These are phyloP conservation scores for Zygotorulaspora danielsina DNA, from an alignment of 805 yeast genomes.

Conservation along the genomic window DNA sequence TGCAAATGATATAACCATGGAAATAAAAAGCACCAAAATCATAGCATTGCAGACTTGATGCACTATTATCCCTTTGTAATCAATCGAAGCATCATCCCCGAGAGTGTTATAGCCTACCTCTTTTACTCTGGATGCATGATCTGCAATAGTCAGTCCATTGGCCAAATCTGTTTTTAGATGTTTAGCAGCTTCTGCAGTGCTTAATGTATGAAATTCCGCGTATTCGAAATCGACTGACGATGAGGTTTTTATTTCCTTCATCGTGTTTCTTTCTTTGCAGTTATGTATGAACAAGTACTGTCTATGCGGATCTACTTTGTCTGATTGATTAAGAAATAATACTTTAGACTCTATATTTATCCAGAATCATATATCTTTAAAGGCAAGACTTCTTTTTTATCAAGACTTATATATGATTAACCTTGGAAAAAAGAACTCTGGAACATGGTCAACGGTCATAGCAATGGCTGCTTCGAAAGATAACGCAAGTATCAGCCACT, in stretches of 20 bases:
- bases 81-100: slow-evolving; percentile 69
- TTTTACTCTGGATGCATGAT: slow-evolving; percentile 63
- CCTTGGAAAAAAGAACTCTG: no score
- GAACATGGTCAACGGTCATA: no score
- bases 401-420: no score
- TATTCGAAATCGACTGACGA: slow-evolving; percentile 7
- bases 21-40: slow-evolving; percentile 80
- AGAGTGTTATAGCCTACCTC: slow-evolving; percentile 79
- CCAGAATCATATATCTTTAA: no score
- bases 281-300: no score
- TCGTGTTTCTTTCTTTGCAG: neutral
- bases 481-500: no score
- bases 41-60: slow-evolving; percentile 90
- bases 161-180: slow-evolving; percentile 57
- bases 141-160: slow-evolving; percentile 59
- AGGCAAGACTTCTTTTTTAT: no score
- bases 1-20: slow-evolving; percentile 78
- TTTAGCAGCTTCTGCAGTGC: slow-evolving; percentile 56
- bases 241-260: neutral
- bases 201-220: slow-evolving; percentile 45
- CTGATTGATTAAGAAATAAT: no score
- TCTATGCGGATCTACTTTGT: no score
- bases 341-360: no score
- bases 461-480: no score
- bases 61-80: slow-evolving; percentile 63